A percentile compares a stretch with the other conserved stretches of the same genome.
phyloP scores from a whole-genome alignment of 2,329 filamentous ascomycete species.

The Claviceps cyperi region DNA sequence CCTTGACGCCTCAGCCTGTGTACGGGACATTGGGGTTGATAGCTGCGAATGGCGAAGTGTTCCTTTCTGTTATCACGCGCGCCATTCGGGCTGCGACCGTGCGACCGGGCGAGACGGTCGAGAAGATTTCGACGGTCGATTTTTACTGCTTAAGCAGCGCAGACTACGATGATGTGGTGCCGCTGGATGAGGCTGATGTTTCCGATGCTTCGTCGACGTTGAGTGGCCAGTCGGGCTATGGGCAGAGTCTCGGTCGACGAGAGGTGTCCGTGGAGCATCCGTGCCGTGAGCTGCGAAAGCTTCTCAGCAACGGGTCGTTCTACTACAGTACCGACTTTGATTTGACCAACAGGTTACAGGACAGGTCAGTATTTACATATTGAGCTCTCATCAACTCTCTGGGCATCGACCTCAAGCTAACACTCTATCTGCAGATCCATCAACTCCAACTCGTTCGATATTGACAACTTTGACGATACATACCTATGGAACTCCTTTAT shows the following conservation, averaged over 20 bases:
- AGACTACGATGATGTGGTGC: constrained; percentile 67
- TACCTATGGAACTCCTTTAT: constrained; percentile 98
- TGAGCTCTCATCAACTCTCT: neutral
- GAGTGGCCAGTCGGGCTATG: constrained; percentile 25
- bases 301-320: constrained; percentile 85
- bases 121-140: constrained; percentile 73
- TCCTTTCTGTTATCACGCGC: constrained; percentile 76
- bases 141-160: constrained; percentile 85
- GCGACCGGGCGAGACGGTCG: constrained; percentile 75
- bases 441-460: constrained; percentile 67
- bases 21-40: constrained; percentile 83
- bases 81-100: constrained; percentile 68
- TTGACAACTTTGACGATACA: constrained; percentile 81
- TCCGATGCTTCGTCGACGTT: constrained; percentile 34
- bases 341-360: constrained; percentile 81
- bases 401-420: neutral
- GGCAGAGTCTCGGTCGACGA: constrained; percentile 40
- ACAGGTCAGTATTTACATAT: constrained; percentile 40
- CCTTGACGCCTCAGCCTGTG: constrained; percentile 57
- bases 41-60: constrained; percentile 69
- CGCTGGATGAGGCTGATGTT: constrained; percentile 36
- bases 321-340: constrained; percentile 99
- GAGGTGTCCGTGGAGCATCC: constrained; percentile 72
- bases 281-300: constrained; percentile 78
- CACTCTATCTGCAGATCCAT: constrained; percentile 40